Evolutionary conservation across 164 flowering plant genomes (phyloP).

Genomic region (Aristolochia californica): DNA sequence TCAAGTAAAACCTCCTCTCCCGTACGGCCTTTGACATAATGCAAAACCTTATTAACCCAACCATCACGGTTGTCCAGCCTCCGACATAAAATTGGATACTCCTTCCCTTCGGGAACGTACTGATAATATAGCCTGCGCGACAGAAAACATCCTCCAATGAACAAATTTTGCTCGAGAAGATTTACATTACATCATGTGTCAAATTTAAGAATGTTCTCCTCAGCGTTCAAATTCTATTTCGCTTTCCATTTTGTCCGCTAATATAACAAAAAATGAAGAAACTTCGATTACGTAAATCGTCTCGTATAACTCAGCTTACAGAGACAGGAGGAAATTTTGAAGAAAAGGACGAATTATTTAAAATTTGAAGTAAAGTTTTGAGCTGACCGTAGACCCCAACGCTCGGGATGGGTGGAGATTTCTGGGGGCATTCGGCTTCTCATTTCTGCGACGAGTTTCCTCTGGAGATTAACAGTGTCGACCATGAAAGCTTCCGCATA

Average conservation of each 20-base stretch:
- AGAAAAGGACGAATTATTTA: too few species aligned
- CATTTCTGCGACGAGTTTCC: constrained; percentile 54
- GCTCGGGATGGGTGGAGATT: constrained; percentile 67
- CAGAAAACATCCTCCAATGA: constrained; percentile 4
- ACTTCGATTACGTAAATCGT: too few species aligned
- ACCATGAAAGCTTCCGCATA: constrained; percentile 79
- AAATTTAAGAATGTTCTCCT: too few species aligned
- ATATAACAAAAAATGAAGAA: too few species aligned
- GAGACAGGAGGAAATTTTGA: too few species aligned
- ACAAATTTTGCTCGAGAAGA: neutral
- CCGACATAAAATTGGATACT: constrained; percentile 60
- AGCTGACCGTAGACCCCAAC: constrained; percentile 83
- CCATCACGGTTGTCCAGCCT: constrained; percentile 23
- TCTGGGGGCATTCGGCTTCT: constrained; percentile 44
- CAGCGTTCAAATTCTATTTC: too few species aligned
- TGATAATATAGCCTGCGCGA: constrained; percentile 71
- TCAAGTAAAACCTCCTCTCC: constrained; percentile 61
- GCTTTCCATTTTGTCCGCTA: too few species aligned
- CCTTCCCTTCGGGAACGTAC: constrained; percentile 80
- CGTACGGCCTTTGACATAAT: constrained; percentile 18
- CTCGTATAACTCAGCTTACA: too few species aligned
- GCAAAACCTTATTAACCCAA: constrained; percentile 29
- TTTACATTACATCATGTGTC: neutral
- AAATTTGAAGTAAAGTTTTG: neutral
- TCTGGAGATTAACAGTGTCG: constrained; percentile 43